Evolutionary conservation across 139 green algal species (phyloP).

Genomic region (Spirogloea muscicola): DNA sequence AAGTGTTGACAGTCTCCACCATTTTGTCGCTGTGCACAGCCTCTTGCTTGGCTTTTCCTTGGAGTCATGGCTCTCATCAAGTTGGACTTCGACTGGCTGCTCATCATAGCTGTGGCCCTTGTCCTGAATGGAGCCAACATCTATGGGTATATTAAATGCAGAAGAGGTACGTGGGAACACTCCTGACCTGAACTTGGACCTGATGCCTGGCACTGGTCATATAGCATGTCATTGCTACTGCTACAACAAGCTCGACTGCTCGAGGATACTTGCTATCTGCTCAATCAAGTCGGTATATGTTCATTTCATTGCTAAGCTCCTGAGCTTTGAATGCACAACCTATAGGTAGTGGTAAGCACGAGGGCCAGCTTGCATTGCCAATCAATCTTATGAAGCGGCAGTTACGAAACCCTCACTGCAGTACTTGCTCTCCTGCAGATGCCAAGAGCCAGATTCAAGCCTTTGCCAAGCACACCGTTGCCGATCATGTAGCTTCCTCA

Average conservation of each 20-base stretch:
- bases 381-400: no score
- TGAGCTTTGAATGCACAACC: no score
- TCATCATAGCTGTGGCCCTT: constrained; percentile 44
- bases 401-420: background rate
- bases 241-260: background rate
- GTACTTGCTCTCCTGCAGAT: constrained; percentile 16
- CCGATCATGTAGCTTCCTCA: constrained; percentile 18
- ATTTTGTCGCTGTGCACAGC: constrained; percentile 19
- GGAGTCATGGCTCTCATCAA: constrained; percentile 34
- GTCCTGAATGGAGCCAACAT: constrained; percentile 41
- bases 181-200: background rate
- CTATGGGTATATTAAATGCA: constrained; percentile 44
- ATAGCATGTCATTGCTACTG: background rate
- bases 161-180: constrained; percentile 19
- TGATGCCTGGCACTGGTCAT: background rate
- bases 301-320: constrained; percentile 1
- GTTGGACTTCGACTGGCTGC: constrained; percentile 42
- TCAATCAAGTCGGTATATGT: background rate
- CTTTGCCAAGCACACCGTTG: constrained; percentile 32
- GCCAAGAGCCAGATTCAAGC: constrained; percentile 43
- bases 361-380: no score
- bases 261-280: background rate
- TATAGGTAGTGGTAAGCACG: no score
- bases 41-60: constrained; percentile 21
- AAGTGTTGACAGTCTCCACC: no score